Evolutionary conservation across 345 rosid species (phyloP).

Genomic region (Leavenworthia alabamica): DNA sequence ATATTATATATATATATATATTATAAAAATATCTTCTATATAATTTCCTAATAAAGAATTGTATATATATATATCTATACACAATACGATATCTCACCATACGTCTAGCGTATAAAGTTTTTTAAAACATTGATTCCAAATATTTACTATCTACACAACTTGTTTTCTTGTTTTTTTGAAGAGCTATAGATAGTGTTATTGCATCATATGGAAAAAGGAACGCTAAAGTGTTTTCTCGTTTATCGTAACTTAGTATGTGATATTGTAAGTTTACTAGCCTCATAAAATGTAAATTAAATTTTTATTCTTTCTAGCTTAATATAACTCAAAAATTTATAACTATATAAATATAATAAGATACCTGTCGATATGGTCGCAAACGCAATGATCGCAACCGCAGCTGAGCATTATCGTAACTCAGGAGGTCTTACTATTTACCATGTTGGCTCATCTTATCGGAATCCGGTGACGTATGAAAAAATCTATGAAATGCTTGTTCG

Average conservation of each 20-base stretch:
- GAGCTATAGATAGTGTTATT: slow-evolving; percentile 47
- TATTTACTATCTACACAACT: too few species aligned
- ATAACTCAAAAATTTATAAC: neutral
- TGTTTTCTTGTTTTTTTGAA: slow-evolving; percentile 8
- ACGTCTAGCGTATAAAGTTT: too few species aligned
- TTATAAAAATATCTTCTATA: too few species aligned
- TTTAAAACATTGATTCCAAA: too few species aligned
- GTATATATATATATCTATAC: too few species aligned
- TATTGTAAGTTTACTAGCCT: slow-evolving; percentile 30
- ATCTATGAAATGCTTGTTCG: slow-evolving; percentile 36
- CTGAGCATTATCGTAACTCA: neutral
- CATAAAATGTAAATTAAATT: neutral
- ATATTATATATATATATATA: too few species aligned
- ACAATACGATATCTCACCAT: too few species aligned
- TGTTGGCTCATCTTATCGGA: slow-evolving; percentile 53
- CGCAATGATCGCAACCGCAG: neutral
- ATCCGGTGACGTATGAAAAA: slow-evolving; percentile 34
- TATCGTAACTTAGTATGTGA: slow-evolving; percentile 24
- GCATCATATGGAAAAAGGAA: slow-evolving; percentile 39
- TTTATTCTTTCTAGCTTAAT: neutral
- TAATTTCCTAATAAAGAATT: too few species aligned
- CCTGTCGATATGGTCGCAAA: slow-evolving; percentile 20
- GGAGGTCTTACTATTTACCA: slow-evolving; percentile 46
- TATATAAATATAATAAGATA: slow-evolving; percentile 2
- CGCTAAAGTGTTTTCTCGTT: slow-evolving; percentile 26